Conservation (phyloP, 768 basidiomycete species). For the Cubamyces lactineus region DNA sequence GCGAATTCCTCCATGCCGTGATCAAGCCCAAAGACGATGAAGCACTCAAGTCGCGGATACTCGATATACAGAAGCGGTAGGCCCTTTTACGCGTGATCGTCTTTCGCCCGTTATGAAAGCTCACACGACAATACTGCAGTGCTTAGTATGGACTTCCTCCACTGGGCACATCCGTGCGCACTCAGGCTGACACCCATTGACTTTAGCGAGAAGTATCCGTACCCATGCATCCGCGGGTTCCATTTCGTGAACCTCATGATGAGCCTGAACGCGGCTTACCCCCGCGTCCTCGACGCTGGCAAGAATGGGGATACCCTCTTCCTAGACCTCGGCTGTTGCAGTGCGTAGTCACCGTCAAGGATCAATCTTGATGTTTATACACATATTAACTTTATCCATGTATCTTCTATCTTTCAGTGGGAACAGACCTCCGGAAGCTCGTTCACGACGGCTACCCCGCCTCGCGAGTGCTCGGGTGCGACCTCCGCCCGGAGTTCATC, state of each 20-base stretch:
- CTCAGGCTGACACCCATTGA: background rate
- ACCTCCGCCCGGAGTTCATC: slow-evolving; percentile 37
- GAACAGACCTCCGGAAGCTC: slow-evolving; percentile 40
- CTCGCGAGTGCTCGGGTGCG: slow-evolving; percentile 33
- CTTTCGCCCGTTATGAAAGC: no score
- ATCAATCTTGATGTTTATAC: background rate
- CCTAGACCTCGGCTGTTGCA: slow-evolving; percentile 40
- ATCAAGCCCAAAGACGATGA: slow-evolving; percentile 31
- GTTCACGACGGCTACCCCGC: slow-evolving; percentile 38
- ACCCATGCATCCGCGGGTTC: slow-evolving; percentile 39
- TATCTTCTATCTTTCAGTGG: slow-evolving; percentile 35
- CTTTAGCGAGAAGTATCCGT: slow-evolving; percentile 35
- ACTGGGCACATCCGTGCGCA: background rate
- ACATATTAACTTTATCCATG: background rate
- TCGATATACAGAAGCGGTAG: slow-evolving; percentile 35
- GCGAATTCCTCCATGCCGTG: slow-evolving; percentile 29
- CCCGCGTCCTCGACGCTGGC: slow-evolving; percentile 30
- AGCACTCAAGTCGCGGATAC: slow-evolving; percentile 24
- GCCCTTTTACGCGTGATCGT: background rate
- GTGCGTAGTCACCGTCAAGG: slow-evolving; percentile 30
- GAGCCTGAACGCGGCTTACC: slow-evolving; percentile 32
- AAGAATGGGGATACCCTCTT: slow-evolving; percentile 30
- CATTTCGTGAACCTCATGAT: slow-evolving; percentile 38
- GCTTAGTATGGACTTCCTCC: slow-evolving; percentile 31
- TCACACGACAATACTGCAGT: slow-evolving; percentile 16